These are phyloP conservation scores for Solanum chiquidenum DNA, from an alignment of 257 asterid species.

Conservation along the genomic window DNA sequence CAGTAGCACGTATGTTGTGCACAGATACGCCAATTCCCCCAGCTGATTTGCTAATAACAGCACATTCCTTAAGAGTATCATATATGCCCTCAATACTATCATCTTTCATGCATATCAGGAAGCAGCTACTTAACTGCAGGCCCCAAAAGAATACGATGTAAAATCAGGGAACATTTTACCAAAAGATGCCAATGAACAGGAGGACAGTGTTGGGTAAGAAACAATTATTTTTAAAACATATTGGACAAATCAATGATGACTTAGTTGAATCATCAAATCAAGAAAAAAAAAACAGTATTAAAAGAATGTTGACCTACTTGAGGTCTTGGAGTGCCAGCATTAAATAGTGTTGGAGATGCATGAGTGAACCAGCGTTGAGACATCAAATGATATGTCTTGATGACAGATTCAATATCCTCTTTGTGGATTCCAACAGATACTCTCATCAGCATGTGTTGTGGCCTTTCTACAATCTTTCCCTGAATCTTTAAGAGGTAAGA, in stretches of 20 bases:
- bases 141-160: not conserved
- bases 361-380: conserved; percentile 97
- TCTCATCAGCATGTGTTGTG: conserved; percentile 97
- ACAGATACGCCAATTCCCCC: conserved; percentile 94
- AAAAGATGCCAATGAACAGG: not conserved
- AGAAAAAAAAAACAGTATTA: not conserved
- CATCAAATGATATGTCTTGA: conserved; percentile 78
- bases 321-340: conserved; percentile 97
- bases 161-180: not conserved
- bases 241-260: not conserved
- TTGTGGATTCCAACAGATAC: conserved; percentile 94
- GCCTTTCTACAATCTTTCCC: conserved; percentile 91
- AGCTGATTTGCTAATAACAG: conserved; percentile 96
- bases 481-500: conserved; percentile 75
- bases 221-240: not conserved
- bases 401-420: conserved; percentile 63
- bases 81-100: conserved; percentile 97
- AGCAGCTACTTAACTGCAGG: conserved; percentile 89
- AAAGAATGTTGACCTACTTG: conserved; percentile 38
- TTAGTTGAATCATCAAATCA: not conserved
- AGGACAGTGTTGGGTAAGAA: not conserved
- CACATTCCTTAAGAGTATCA: conserved; percentile 93
- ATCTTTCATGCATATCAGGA: conserved; percentile 91
- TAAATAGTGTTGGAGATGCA: conserved; percentile 94
- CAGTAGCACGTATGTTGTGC: conserved; percentile 93